Percentiles rank a stretch among this genome's conserved stretches.
phyloP scores from a whole-genome alignment of 495 filamentous ascomycete genomes.

The Sabuloglossum arenarium region DNA sequence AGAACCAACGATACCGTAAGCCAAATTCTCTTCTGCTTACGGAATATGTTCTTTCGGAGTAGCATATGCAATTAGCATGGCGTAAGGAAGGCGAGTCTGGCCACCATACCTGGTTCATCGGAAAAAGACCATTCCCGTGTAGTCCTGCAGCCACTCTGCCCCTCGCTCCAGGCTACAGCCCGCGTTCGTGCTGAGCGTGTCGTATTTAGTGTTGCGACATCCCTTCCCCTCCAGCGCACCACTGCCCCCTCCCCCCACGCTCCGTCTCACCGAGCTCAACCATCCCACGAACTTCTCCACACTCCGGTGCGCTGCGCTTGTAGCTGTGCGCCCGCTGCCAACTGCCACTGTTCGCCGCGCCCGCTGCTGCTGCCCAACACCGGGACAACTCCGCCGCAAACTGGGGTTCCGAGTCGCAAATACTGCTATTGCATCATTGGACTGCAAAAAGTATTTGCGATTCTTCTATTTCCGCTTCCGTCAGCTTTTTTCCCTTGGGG shows the following conservation, averaged over 20 bases:
- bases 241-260: constrained; percentile 9
- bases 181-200: neutral
- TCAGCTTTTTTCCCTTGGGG: neutral
- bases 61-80: neutral
- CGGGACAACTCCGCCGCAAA: neutral
- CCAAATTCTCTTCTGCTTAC: too few species aligned
- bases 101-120: neutral
- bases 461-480: neutral
- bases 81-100: too few species aligned
- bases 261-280: constrained; percentile 14
- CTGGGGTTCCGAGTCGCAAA: neutral
- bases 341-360: neutral
- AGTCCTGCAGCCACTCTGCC: neutral
- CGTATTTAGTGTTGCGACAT: constrained; percentile 2
- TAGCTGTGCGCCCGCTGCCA: neutral
- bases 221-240: neutral
- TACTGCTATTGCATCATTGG: neutral
- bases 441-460: neutral
- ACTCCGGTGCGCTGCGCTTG: neutral
- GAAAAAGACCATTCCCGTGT: neutral
- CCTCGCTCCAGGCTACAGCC: neutral
- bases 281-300: constrained; percentile 2
- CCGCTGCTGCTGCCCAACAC: neutral
- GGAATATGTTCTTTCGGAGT: too few species aligned
- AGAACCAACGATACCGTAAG: too few species aligned